These are phyloP conservation scores for Mycosphaerella sp. DNA, from an alignment of 2,329 filamentous ascomycete genomes.

Conservation along the genomic window DNA sequence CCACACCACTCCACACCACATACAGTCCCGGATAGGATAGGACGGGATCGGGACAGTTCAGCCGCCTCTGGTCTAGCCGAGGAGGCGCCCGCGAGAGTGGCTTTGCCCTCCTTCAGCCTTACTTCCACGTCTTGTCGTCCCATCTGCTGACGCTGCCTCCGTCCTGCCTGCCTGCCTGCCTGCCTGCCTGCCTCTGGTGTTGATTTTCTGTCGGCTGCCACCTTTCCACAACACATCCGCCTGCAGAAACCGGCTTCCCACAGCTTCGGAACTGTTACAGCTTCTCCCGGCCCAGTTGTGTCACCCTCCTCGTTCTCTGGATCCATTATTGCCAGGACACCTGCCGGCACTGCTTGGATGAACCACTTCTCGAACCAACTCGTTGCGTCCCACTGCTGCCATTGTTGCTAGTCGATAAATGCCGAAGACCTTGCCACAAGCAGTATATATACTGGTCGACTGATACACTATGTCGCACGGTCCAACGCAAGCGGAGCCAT, in stretches of 20 bases:
- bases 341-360: conserved; percentile 10
- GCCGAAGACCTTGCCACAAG: conserved; percentile 2
- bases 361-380: conserved; percentile 1
- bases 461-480: conserved; percentile 13
- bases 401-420: conserved; percentile 2
- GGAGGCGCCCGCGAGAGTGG: neutral
- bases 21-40: neutral
- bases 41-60: neutral
- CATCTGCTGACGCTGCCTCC: conserved; percentile 1
- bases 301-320: neutral
- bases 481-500: conserved; percentile 11
- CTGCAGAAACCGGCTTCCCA: conserved; percentile 2
- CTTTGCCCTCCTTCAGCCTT: conserved; percentile 4
- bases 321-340: neutral
- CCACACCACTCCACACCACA: neutral
- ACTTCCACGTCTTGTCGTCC: neutral
- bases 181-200: no score
- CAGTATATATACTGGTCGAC: neutral
- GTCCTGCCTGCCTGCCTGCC: no score
- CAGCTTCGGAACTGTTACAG: conserved; percentile 3
- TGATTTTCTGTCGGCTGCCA: neutral
- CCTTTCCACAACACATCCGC: neutral
- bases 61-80: neutral
- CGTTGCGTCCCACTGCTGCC: conserved; percentile 2
- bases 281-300: conserved; percentile 5